Conservation (phyloP, 495 filamentous ascomycete species). For the Umbilicaria muhlenbergii region DNA sequence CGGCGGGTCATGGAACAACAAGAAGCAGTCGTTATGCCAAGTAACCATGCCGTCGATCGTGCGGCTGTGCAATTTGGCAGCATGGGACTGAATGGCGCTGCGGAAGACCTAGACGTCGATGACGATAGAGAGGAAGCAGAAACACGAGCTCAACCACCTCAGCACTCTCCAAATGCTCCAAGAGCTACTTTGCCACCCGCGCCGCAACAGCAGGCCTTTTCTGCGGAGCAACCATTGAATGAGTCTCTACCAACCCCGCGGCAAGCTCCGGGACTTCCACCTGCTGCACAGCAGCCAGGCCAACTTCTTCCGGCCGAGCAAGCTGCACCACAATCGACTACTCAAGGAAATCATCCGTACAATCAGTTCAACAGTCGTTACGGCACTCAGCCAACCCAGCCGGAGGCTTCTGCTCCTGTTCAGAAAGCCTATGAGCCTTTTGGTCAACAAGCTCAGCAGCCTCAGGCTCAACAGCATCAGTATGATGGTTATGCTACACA, state of each 20-base stretch:
- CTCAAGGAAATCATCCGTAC: conserved; percentile 32
- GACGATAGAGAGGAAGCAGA: conserved; percentile 90
- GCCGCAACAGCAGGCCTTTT: conserved; percentile 28
- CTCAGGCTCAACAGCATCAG: conserved; percentile 43
- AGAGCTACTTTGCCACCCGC: conserved; percentile 80
- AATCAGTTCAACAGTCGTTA: conserved; percentile 57
- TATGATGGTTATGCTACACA: conserved; percentile 39
- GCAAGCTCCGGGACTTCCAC: conserved; percentile 51
- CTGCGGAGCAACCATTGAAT: conserved; percentile 23
- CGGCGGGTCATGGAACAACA: conserved; percentile 82
- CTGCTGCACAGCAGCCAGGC: conserved; percentile 19
- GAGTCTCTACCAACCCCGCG: conserved; percentile 51
- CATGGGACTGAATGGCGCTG: conserved; percentile 71
- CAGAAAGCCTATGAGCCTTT: conserved; percentile 87
- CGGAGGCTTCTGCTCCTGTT: conserved; percentile 41
- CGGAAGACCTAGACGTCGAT: conserved; percentile 67
- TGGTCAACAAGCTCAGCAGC: conserved; percentile 55
- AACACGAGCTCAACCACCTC: conserved; percentile 84
- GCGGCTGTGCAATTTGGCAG: conserved; percentile 95
- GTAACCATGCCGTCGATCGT: conserved; percentile 89
- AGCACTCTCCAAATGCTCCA: conserved; percentile 86
- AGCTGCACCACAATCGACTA: conserved; percentile 28
- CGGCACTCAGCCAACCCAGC: conserved; percentile 32
- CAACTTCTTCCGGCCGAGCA: conserved; percentile 19
- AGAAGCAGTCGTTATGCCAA: conserved; percentile 96